Base-by-base conservation (phyloP, 2,329 filamentous ascomycete genomes). In the Stemphylium lycopersici region DNA sequence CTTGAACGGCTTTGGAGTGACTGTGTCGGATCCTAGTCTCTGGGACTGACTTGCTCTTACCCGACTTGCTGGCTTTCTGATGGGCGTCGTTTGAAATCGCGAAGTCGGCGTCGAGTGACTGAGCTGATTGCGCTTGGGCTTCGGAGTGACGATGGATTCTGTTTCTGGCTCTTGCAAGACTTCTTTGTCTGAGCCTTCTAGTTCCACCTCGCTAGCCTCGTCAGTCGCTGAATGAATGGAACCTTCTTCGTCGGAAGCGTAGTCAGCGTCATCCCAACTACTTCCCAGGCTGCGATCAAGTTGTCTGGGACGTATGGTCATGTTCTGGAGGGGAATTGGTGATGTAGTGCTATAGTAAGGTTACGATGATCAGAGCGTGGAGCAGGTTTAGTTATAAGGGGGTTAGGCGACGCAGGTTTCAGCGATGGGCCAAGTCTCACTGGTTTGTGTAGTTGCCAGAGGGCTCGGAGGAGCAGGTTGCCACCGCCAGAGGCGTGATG, bases 201-300 rank as follows among this genome's bases (percentile, higher is more conserved):
- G 52, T 22, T 68, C 69, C n/a, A 62, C 55, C 29, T 72, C 68
- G 43, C 66, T 69, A 6, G 55, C 67, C 11, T 46, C 26, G 12
- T 67, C 67, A 40, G 66, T 67, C 6, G 58, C 64, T 34, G 68
- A 63, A 26, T 68, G 52, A 13, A 69, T 56, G 7, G 70, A 73
- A 3, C 58, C 61, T 15, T 56, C 65, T 15, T 56, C 62, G 16
- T 72, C 68, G 3, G 67, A 67, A 20, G 62, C 60, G 44, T 69
- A 70, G 15, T 70, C 63, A 20, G 66, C 66, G 20, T 69, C 66
- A 45, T 63, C 70, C 72, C 72, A 75, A 36, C 71, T 74, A 20
- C 71, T 70, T 13, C 68, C 69, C 6, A 75, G 63, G 42, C 68
- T 73, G 26, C 53, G 63, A 24, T 55, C 53, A 7, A 67, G 58